Evolutionary conservation across 192 early-diverging fungal species (phyloP), one percentile per base, ranked within the genome.

Genomic region (Dispira parvispora): DNA sequence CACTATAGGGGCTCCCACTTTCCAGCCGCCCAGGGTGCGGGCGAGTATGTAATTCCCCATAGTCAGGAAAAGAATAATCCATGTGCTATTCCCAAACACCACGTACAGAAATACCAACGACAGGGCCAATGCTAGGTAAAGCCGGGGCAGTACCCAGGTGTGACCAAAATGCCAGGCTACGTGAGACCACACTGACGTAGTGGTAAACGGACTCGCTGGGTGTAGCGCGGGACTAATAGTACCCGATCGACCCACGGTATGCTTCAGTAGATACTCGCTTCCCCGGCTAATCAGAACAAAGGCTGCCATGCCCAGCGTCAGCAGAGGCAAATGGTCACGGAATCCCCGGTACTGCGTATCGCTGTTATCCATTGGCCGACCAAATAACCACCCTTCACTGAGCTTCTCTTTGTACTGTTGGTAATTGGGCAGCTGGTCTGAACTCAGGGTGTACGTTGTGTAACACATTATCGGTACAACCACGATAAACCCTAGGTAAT

Each of bases 61-160:
- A 8, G 84, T 63, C 21, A 96, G 72, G 3, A 68, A 62, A 3
- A 85, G 50, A 11, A 97, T 86, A 64, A 94, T 94, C 45, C 95
- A 52, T 2, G 83, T 52, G n/a, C 83, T 85, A 45, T 79, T 75
- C 1, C 92, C 93, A 62, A 86, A 80, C 16, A 91, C 69, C 20
- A 80, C 78, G 20, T 72, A 63, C 9, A 88, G 71, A 65, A 87
- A 88, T 12, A 77, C 62, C 13, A 79, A 56, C 6, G 85, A 82
- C 44, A 86, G 82, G 2, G 69, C 54, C 2, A 88, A 58, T 27
- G 80, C 75, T 58, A 83, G 81, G 70, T 77, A 80, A 66, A 74
- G 68, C 43, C 55, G 70, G 23, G 67, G 75, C 65, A 77, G 65
- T 61, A 61, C 60, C 28, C 43, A 16, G 13, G 38, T 18, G 3